Base-by-base conservation (phyloP, 2,329 filamentous ascomycete species). In the Tolypocladium sp. region DNA sequence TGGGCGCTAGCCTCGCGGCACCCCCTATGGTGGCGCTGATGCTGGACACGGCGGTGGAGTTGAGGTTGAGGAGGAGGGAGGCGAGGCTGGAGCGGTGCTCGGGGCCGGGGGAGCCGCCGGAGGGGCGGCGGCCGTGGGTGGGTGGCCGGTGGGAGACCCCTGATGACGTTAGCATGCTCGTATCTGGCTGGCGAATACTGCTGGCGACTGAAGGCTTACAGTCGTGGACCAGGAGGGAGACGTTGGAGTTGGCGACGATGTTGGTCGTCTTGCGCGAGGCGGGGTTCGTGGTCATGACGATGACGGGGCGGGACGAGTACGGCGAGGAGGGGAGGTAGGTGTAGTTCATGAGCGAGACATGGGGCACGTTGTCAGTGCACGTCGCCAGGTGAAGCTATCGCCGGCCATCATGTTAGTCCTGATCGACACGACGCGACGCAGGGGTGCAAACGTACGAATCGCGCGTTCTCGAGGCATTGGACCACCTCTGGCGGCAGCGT, bases 281-380 rank as follows among this genome's bases (percentile, higher is more conserved):
- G 1, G 87, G 85, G 66, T 91, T 91, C 53, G 89, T 95, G 59
- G 94, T 97, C 89, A 93, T 92, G 80, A 97, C 89, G 70, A 97
- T 95, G 63, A 92, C 89, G n/a, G 91, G 88, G n/a, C 78, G 75
- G 57, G 81, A 70, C 44, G 84, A 82, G 73, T 86, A 88, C 44
- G 86, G 87, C 20, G 89, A 90, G 7, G 82, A 86, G 44, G 92
- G 89, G 27, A 99, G 88, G 76, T 97, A 97, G 70, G 94, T 97
- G 79, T 97, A 97, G 79, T 96, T 97, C 94, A 99, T 99, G 64
- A 99, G 85, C 42, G 92, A 95, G 65, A 97, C 91, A 73, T 97
- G 91, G 12, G 94, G 94, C 63, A 86, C 80, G 69, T 94, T 89
- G 65, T 89, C 82, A 66, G 86, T 86, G 73, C 90, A 95, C 59